A percentile compares a stretch with the other conserved stretches of the same genome.
Conservation (phyloP, 441 rosid genomes). For the Erysimum pusillum region DNA sequence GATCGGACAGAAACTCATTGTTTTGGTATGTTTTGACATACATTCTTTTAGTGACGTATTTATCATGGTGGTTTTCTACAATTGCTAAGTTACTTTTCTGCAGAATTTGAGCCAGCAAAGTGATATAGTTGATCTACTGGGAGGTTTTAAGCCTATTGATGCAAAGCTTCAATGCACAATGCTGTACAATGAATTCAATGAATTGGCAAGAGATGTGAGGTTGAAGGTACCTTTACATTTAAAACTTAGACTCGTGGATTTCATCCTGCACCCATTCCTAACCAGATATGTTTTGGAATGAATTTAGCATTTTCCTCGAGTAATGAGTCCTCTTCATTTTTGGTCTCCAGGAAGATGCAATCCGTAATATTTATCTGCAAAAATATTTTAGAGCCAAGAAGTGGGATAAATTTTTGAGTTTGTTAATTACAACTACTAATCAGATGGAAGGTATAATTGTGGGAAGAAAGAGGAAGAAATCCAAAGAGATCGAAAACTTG, state of each 20-base stretch:
- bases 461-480: constrained; percentile 81
- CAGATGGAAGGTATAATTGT: constrained; percentile 42
- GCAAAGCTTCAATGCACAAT: constrained; percentile 74
- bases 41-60: constrained; percentile 34
- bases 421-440: constrained; percentile 59
- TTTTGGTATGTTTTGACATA: constrained; percentile 69
- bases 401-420: constrained; percentile 67
- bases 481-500: constrained; percentile 62
- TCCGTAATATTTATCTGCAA: constrained; percentile 57
- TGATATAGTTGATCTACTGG: constrained; percentile 94
- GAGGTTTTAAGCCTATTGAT: constrained; percentile 98
- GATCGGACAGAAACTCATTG: constrained; percentile 91
- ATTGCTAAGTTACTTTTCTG: constrained; percentile 12
- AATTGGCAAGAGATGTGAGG: constrained; percentile 68
- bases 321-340: constrained; percentile 42
- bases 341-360: too few species aligned
- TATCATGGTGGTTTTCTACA: constrained; percentile 30
- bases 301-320: constrained; percentile 37
- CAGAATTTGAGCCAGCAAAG: constrained; percentile 99
- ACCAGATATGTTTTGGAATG: constrained; percentile 26
- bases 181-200: constrained; percentile 76
- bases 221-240: constrained; percentile 41
- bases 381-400: constrained; percentile 58
- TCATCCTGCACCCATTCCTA: constrained; percentile 29
- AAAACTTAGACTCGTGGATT: constrained; percentile 48